Base-by-base conservation (phyloP, 2,329 filamentous ascomycete genomes). In the Calonectria henricotiae region DNA sequence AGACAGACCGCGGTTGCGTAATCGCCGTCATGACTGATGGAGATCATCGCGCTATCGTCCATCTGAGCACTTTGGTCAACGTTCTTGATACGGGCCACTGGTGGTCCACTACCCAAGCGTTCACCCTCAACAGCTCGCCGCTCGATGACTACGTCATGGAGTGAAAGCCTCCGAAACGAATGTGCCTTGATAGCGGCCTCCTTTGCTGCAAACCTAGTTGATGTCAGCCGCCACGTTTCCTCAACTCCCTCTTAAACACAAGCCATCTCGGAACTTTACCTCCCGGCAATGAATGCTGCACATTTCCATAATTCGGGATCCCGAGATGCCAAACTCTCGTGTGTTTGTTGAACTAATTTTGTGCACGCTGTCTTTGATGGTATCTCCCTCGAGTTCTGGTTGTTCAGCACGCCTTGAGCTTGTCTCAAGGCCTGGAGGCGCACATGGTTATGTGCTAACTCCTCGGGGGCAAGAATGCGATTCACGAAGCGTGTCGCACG, bases 11-110 rank as follows among this genome's bases (percentile, higher is more conserved):
- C 93, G 23, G 88, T 91, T 11, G 94, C 94, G 82, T 95, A 97
- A 8, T 94, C 92, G 2, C 89, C 91, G 81, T 98, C 95, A 80
- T 98, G 95, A 77, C 93, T 96, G 76, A 98, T 97, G 70, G 92
- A 96, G 51, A 98, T 80, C 77, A 89, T 86, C 15, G 91, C 94
- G 61, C 90, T 85, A 73, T 90, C 88, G 69, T 85, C 80, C 46
- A 70, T 76, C n/a, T 74, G 79, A 20, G 68, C 77, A 17, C 67
- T 76, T 1, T 69, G 75, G 32, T 73, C 73, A 8, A 77, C 71
- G 17, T 79, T 79, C 70, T 74, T 79, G 68, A 88, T 82, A 62
- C 86, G 75, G 8, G 84, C 86, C 3, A 87, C 75, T 0, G 87
- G 86, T 27, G 86, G 83, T 5, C 84, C 83, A 71, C 81, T 83